Base-by-base conservation (phyloP, 2,329 filamentous ascomycete species). In the Bisporella sp. region DNA sequence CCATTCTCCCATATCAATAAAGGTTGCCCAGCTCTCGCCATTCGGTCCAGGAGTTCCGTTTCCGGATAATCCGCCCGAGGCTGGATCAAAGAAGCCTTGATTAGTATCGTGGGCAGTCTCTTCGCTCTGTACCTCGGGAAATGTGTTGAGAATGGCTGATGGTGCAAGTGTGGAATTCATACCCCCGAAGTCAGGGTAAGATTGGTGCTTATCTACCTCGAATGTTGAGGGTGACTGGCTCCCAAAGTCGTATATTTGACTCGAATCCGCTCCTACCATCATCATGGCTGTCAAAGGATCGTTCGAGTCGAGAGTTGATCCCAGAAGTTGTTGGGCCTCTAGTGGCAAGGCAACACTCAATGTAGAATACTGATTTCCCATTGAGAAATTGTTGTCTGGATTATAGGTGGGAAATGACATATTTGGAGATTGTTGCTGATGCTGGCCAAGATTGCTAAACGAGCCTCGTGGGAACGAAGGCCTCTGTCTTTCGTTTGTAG, bases 271-370 rank as follows among this genome's bases (percentile, higher is more conserved):
- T 13, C 71, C 70, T 30, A 64, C 64, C 71, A 76, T 76, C 51
- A 76, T 66, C 54, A 71, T 66, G 39, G 69, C 60, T 21, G 70
- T 71, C 49, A 68, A 64, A 4, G 71, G 68, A 53, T 77, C 71
- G 31, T 67, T 70, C 2, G 66, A 64, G 52, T 75, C 71, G 5
- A 77, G 63, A 0, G 66, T 64, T 2, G 68, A 66, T 12, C 72
- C 75, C 5, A 81, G 65, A 13, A 81, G 65, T 21, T 12, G 9
- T 21, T 42, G 41, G 9, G 41, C 9, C 21, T 42, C 41, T 9
- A 4, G 11, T 8, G 41, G 41, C 9, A 42, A 21, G 21, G 41
- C 41, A 21, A 21, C 21, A 28, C 41, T 42, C 9, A 42, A 42
- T n/a, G 41, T 9, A n/a, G 41, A n/a, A 21, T 42, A 42, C 8